Base-by-base conservation (phyloP, 2,329 filamentous ascomycete genomes). In the Neurospora sp. region DNA sequence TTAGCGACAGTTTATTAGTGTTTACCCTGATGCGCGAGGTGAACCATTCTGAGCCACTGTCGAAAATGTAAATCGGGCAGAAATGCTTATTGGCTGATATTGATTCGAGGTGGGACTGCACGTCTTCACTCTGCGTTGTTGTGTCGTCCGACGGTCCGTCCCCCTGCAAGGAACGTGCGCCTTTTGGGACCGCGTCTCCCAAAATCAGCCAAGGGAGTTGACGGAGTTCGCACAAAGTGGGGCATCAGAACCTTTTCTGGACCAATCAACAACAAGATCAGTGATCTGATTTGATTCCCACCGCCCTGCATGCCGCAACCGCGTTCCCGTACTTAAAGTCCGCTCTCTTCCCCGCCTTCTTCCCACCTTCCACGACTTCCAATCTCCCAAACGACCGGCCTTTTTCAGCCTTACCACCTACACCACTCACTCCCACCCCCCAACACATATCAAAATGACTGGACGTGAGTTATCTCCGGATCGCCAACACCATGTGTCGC, bases 391-490 rank as follows among this genome's bases (percentile, higher is more conserved):
- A 58, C 43, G 52, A 62, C 52, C 38, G 33, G 43, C 67, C 62
- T 68, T 69, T 46, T 71, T 74, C 72, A 76, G 71, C 74, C 73
- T 73, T 72, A 73, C 68, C 36, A 67, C 73, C 74, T 73, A 78
- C 74, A 78, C 74, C 76, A 74, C 73, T 72, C 74, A 76, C 70
- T 69, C 74, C 38, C 66, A 70, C 69, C 72, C 62, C 62, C 69
- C 68, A 68, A 28, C 67, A 70, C 77, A 75, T 75, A 76, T 84
- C 87, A 89, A 81, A 73, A 90, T 90, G 88, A 90, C 88, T 89
- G 88, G 88, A 89, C 88, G 88, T 90, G 86, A 74, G 75, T 76
- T 40, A 28, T 43, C 58, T 42, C 38, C 13, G 3, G 62, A 68
- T 67, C 40, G 38, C 36, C 28, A 66, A 42, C 72, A 73, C 39